These are phyloP conservation scores for Aspergillus sparsus DNA, from an alignment of 495 filamentous ascomycete species.

Conservation along the genomic window DNA sequence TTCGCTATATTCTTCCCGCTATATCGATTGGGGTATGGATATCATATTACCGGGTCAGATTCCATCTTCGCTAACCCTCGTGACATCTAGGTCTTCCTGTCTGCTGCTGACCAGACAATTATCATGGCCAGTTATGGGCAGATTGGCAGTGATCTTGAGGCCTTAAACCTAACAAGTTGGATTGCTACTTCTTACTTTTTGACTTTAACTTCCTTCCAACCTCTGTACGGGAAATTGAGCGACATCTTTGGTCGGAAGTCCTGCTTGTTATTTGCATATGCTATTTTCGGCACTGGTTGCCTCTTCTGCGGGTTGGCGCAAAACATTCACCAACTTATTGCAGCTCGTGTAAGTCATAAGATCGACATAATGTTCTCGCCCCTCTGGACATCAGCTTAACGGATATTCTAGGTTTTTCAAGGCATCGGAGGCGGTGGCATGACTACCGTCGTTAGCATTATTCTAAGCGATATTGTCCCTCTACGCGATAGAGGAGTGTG, in stretches of 20 bases:
- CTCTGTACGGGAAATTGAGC: slow-evolving; percentile 72
- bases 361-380: background rate
- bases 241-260: slow-evolving; percentile 85
- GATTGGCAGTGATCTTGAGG: slow-evolving; percentile 78
- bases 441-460: slow-evolving; percentile 75
- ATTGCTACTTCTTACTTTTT: slow-evolving; percentile 79
- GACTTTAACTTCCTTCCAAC: slow-evolving; percentile 77
- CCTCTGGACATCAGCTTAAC: background rate
- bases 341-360: slow-evolving; percentile 51
- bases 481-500: slow-evolving; percentile 76
- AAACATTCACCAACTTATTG: slow-evolving; percentile 70
- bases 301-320: slow-evolving; percentile 70
- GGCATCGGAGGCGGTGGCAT: slow-evolving; percentile 86
- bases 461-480: slow-evolving; percentile 76
- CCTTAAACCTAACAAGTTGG: slow-evolving; percentile 79
- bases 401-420: slow-evolving; percentile 48
- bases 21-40: slow-evolving; percentile 54
- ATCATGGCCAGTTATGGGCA: slow-evolving; percentile 76
- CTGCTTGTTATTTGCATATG: slow-evolving; percentile 71
- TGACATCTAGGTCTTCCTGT: slow-evolving; percentile 59
- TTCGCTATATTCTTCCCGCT: slow-evolving; percentile 52
- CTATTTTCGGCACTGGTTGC: slow-evolving; percentile 72
- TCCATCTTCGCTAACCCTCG: slow-evolving; percentile 6
- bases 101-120: slow-evolving; percentile 79
- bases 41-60: background rate